Percentiles rank a stretch among this genome's conserved stretches.
These are phyloP conservation scores for Haplosporangium sp. DNA, from an alignment of 371 early-diverging fungal genomes.

Conservation along the genomic window DNA sequence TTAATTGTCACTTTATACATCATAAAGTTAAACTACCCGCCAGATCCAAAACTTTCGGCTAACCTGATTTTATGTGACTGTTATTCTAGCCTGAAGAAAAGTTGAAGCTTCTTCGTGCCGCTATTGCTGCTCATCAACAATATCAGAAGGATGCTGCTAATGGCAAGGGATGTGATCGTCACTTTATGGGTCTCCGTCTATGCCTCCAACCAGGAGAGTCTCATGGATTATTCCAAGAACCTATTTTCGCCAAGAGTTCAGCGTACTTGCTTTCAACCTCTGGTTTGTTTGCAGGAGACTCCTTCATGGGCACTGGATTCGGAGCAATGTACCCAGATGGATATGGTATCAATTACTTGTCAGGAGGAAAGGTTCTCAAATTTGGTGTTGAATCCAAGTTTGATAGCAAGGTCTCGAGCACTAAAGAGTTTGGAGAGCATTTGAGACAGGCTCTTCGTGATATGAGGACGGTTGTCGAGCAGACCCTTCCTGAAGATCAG, in stretches of 20 bases:
- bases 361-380: conserved; percentile 73
- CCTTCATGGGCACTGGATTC: conserved; percentile 84
- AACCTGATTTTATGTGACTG: not conserved
- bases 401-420: conserved; percentile 58
- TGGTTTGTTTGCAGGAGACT: conserved; percentile 77
- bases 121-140: conserved; percentile 72
- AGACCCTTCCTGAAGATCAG: conserved; percentile 45
- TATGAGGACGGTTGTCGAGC: conserved; percentile 57
- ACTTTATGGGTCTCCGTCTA: conserved; percentile 83
- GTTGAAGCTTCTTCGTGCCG: conserved; percentile 69
- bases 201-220: conserved; percentile 58
- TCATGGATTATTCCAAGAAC: conserved; percentile 82
- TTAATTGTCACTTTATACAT: conserved; percentile 11
- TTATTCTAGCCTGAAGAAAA: conserved; percentile 63
- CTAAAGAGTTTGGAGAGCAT: conserved; percentile 60
- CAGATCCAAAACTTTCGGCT: not conserved
- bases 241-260: conserved; percentile 71
- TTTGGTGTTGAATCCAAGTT: conserved; percentile 88
- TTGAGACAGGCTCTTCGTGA: conserved; percentile 66
- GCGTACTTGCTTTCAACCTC: conserved; percentile 84
- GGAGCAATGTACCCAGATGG: conserved; percentile 82
- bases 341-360: conserved; percentile 92
- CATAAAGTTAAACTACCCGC: not conserved
- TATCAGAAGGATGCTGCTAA: conserved; percentile 75
- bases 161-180: conserved; percentile 88